A percentile compares a stretch with the other conserved stretches of the same genome.
Evolutionary conservation across 2,329 filamentous ascomycete species (phyloP).

Genomic region (Coleophoma cylindrospora): DNA sequence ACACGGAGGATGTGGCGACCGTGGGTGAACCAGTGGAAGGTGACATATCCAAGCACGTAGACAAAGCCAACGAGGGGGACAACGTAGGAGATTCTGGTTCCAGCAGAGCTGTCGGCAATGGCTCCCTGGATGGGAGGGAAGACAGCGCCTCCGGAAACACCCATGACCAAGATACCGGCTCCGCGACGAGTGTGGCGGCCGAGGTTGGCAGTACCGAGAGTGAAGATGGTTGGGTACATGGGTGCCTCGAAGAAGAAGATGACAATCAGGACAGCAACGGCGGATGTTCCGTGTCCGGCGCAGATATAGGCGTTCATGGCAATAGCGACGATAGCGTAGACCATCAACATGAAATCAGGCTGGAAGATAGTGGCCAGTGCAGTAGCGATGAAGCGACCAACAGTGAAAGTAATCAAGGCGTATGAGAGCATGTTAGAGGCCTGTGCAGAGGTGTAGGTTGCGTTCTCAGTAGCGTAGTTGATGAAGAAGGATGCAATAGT

Average conservation of each 20-base stretch:
- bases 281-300: slow-evolving; percentile 31
- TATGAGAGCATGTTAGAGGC: slow-evolving; percentile 68
- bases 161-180: slow-evolving; percentile 65
- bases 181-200: slow-evolving; percentile 75
- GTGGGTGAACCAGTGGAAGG: slow-evolving; percentile 26
- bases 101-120: slow-evolving; percentile 51
- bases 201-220: slow-evolving; percentile 69
- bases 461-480: slow-evolving; percentile 63
- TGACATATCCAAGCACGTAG: slow-evolving; percentile 28
- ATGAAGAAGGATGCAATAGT: slow-evolving; percentile 66
- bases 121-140: slow-evolving; percentile 69
- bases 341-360: slow-evolving; percentile 51
- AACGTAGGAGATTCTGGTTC: slow-evolving; percentile 36
- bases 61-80: slow-evolving; percentile 38
- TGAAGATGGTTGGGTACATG: slow-evolving; percentile 78
- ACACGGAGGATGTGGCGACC: slow-evolving; percentile 26
- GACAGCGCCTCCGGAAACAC: slow-evolving; percentile 67
- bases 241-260: slow-evolving; percentile 77
- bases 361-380: slow-evolving; percentile 35
- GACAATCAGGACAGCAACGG: slow-evolving; percentile 59
- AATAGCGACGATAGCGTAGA: slow-evolving; percentile 52
- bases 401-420: slow-evolving; percentile 67
- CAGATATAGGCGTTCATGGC: slow-evolving; percentile 28
- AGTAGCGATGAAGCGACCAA: slow-evolving; percentile 66
- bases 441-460: slow-evolving; percentile 41